Evolutionary conservation across 2,329 filamentous ascomycete genomes (phyloP).

Genomic region (Metarhizium sp.): DNA sequence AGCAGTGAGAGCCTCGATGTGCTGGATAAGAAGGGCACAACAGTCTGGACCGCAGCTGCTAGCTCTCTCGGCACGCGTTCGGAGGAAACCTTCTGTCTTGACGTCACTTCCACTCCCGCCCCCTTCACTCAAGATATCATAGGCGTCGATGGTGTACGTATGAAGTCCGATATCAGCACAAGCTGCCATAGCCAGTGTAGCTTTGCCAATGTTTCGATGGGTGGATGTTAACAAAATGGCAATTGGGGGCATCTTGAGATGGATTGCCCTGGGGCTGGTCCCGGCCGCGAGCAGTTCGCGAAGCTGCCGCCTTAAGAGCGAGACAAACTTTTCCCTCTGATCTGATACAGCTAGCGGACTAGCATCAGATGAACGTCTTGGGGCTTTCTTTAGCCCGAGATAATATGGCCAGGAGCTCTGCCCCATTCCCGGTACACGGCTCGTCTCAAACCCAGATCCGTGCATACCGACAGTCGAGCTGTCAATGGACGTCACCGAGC

Average conservation of each 20-base stretch:
- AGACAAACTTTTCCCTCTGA: constrained; percentile 39
- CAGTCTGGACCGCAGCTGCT: constrained; percentile 78
- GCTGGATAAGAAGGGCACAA: constrained; percentile 77
- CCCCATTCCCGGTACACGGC: constrained; percentile 66
- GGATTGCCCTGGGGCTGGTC: constrained; percentile 77
- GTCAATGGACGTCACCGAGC: constrained; percentile 77
- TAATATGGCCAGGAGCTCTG: constrained; percentile 85
- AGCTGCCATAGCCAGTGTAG: constrained; percentile 65
- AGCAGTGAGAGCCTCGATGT: constrained; percentile 83
- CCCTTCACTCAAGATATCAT: constrained; percentile 89
- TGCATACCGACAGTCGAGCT: constrained; percentile 81
- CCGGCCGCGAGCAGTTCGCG: constrained; percentile 81
- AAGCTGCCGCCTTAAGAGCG: constrained; percentile 59
- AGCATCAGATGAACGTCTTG: constrained; percentile 33
- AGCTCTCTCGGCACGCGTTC: constrained; percentile 78
- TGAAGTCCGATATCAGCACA: constrained; percentile 87
- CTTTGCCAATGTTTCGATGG: constrained; percentile 87
- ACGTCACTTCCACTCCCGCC: constrained; percentile 74
- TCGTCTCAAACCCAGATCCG: constrained; percentile 79
- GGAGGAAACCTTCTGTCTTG: constrained; percentile 85
- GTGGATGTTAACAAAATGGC: constrained; percentile 85
- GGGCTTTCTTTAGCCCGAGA: constrained; percentile 62
- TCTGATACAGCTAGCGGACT: constrained; percentile 33
- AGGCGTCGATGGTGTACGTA: constrained; percentile 79
- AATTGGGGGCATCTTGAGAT: constrained; percentile 77